These are phyloP conservation scores for Neonectria coccinea DNA, from an alignment of 2,329 filamentous ascomycete species.

Conservation along the genomic window DNA sequence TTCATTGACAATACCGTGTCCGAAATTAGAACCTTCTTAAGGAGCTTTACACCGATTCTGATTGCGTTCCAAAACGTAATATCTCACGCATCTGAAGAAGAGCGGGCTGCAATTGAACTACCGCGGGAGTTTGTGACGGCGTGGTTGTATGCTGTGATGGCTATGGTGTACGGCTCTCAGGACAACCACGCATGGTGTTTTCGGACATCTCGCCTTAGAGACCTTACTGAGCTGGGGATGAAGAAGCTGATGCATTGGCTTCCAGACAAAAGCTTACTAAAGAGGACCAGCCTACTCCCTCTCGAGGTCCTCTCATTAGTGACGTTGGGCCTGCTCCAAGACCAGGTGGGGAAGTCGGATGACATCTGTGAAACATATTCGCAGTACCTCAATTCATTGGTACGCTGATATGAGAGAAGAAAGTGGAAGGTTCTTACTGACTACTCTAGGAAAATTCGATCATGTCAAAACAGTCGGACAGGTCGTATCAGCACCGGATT, in stretches of 20 bases:
- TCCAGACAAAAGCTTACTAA: conserved; percentile 48
- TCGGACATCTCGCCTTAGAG: conserved; percentile 48
- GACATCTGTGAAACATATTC: conserved; percentile 58
- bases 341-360: conserved; percentile 52
- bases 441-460: conserved; percentile 54
- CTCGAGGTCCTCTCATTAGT: conserved; percentile 58
- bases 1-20: conserved; percentile 21
- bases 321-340: conserved; percentile 53
- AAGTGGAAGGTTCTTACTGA: conserved; percentile 29
- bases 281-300: conserved; percentile 55
- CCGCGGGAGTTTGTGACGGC: conserved; percentile 53
- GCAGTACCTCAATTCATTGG: conserved; percentile 55
- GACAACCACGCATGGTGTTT: conserved; percentile 42
- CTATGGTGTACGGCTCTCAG: conserved; percentile 47
- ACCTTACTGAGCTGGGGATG: conserved; percentile 52
- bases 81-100: conserved; percentile 42
- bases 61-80: conserved; percentile 47
- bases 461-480: conserved; percentile 53
- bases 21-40: conserved; percentile 39
- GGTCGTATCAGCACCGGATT: conserved; percentile 56
- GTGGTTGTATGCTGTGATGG: conserved; percentile 58
- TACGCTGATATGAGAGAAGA: conserved; percentile 38
- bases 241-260: conserved; percentile 51
- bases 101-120: conserved; percentile 48
- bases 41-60: conserved; percentile 42